A percentile compares a stretch with the other conserved stretches of the same genome.
Conservation (phyloP, 2,329 filamentous ascomycete genomes). For the Tothia fuscella region DNA sequence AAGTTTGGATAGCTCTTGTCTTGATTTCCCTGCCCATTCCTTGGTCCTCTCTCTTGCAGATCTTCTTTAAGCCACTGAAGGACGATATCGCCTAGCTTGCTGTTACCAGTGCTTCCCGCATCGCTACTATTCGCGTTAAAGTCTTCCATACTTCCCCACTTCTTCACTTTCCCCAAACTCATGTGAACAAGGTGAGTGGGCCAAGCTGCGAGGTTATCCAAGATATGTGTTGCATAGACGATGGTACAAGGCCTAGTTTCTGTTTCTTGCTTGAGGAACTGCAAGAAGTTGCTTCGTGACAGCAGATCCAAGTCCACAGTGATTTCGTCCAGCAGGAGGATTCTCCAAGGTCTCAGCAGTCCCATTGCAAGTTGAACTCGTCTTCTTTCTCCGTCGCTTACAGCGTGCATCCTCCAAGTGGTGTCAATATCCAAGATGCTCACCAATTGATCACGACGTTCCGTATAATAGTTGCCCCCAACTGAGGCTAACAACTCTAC, state of each 20-base stretch:
- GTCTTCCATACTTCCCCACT: constrained; percentile 63
- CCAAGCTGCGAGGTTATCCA: constrained; percentile 91
- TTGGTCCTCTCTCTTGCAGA: constrained; percentile 63
- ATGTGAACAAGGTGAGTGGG: constrained; percentile 94
- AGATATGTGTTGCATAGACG: constrained; percentile 93
- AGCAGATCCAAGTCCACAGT: constrained; percentile 92
- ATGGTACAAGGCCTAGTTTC: constrained; percentile 73
- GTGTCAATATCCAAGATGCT: constrained; percentile 83
- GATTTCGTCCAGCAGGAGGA: constrained; percentile 88
- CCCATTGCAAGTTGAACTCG: constrained; percentile 96
- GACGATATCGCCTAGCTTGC: constrained; percentile 74
- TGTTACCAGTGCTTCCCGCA: constrained; percentile 55
- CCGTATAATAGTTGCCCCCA: constrained; percentile 72
- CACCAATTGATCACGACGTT: constrained; percentile 76
- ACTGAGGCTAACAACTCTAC: constrained; percentile 72
- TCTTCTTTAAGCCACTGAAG: constrained; percentile 78
- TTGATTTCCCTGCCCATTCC: constrained; percentile 49
- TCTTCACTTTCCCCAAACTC: constrained; percentile 77
- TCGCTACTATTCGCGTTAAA: constrained; percentile 49
- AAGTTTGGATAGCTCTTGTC: constrained; percentile 51
- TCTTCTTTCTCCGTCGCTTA: constrained; percentile 82
- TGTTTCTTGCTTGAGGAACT: constrained; percentile 78
- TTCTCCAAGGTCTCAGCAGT: constrained; percentile 77
- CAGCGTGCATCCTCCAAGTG: constrained; percentile 89
- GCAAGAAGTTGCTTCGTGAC: constrained; percentile 70